Evolutionary conservation across 192 early-diverging fungal species (phyloP).

Genomic region (Umbelopsis sp.): DNA sequence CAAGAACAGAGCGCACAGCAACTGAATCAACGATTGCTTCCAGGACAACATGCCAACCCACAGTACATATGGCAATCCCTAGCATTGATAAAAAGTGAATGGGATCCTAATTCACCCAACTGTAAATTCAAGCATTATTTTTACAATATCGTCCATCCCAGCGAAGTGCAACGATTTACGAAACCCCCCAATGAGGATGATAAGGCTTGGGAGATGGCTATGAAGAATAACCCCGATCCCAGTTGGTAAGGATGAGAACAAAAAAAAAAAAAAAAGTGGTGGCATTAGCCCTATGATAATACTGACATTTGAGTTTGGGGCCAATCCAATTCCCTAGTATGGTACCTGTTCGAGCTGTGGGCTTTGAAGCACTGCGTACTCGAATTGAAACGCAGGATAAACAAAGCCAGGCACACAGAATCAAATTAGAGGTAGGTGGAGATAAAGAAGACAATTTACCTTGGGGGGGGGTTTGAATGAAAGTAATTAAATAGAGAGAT

Average conservation of each 20-base stretch:
- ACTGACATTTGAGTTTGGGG: too few species aligned
- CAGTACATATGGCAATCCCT: conserved; percentile 63
- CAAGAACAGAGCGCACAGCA: conserved; percentile 45
- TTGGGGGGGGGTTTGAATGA: too few species aligned
- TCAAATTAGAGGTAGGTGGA: conserved; percentile 62
- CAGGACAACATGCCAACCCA: conserved; percentile 32
- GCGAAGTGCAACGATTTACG: conserved; percentile 76
- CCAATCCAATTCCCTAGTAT: conserved; percentile 54
- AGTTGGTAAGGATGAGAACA: conserved; percentile 51
- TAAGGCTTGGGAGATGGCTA: conserved; percentile 79
- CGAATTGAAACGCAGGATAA: conserved; percentile 77
- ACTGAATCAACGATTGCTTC: conserved; percentile 30
- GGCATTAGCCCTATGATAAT: too few species aligned
- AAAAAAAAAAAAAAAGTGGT: too few species aligned
- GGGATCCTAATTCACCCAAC: conserved; percentile 76
- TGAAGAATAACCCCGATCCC: conserved; percentile 86
- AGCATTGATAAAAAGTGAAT: conserved; percentile 69
- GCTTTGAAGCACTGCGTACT: conserved; percentile 89
- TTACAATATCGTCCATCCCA: conserved; percentile 91
- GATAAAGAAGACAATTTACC: background rate
- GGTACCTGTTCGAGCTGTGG: conserved; percentile 89
- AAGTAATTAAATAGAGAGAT: too few species aligned
- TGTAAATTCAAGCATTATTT: conserved; percentile 95
- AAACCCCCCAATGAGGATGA: conserved; percentile 71
- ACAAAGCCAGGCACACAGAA: conserved; percentile 66